Evolutionary conservation across 1,284 basidiomycete species (phyloP).

Genomic region (Irpex sp.): DNA sequence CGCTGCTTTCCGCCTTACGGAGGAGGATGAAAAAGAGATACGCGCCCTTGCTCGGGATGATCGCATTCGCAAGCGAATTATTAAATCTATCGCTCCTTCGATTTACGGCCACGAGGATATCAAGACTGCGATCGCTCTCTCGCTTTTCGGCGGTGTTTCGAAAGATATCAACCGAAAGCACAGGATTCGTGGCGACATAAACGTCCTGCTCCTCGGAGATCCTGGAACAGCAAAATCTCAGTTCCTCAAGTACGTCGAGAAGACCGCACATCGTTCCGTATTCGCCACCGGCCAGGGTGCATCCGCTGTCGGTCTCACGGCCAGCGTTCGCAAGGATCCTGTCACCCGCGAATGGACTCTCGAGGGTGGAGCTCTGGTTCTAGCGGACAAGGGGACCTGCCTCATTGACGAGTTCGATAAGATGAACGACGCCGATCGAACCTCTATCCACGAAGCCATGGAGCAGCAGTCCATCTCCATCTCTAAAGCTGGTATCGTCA

Average conservation of each 20-base stretch:
- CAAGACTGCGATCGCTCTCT: slow-evolving; percentile 95
- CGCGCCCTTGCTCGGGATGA: slow-evolving; percentile 84
- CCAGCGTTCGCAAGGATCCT: slow-evolving; percentile 96
- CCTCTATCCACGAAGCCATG: slow-evolving; percentile 99
- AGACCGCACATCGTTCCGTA: slow-evolving; percentile 96
- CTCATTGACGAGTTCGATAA: slow-evolving; percentile 99
- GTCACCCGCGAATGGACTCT: slow-evolving; percentile 98
- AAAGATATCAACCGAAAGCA: slow-evolving; percentile 98
- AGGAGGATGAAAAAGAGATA: slow-evolving; percentile 94
- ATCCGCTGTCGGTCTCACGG: slow-evolving; percentile 96
- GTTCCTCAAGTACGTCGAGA: slow-evolving; percentile 98
- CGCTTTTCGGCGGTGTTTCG: slow-evolving; percentile 88
- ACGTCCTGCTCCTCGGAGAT: slow-evolving; percentile 92
- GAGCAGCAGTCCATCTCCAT: slow-evolving; percentile 99
- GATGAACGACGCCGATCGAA: slow-evolving; percentile 98
- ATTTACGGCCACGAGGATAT: slow-evolving; percentile 99
- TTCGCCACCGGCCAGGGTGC: slow-evolving; percentile 98
- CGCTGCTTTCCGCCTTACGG: slow-evolving; percentile 92
- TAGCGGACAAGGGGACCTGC: slow-evolving; percentile 98
- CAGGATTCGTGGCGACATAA: slow-evolving; percentile 96
- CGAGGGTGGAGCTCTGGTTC: slow-evolving; percentile 94
- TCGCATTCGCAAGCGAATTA: slow-evolving; percentile 92
- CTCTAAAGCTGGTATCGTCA: slow-evolving; percentile 97
- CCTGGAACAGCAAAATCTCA: slow-evolving; percentile 99
- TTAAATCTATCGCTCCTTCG: slow-evolving; percentile 97